Evolutionary conservation across 371 early-diverging fungal genomes (phyloP), one percentile per base, ranked within the genome.

Genomic region (Gilbertella persicaria): DNA sequence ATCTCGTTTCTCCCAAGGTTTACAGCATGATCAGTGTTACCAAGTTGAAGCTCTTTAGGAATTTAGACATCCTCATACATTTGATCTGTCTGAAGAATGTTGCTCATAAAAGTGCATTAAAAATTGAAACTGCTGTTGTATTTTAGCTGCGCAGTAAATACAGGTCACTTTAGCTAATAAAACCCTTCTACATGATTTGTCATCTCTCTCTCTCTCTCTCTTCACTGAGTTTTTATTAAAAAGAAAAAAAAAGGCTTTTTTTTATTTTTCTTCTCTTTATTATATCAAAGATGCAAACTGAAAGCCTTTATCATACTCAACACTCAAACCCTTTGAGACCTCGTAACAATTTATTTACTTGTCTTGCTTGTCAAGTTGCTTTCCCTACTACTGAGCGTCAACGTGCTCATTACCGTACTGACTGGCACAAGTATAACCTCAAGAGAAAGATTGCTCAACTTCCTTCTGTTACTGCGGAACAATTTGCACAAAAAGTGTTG

Each of bases 371-470:
- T 71, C 90, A 90, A 43, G 90, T 93, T 3, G 93, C 90, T 9
- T 94, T 95, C 71, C 78, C 82, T 47, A 74, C 88, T 3, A 83
- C 90, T 7, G 94, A 92, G 24, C 70, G 80, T 42, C 96, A 95
- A 71, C 75, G 95, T 24, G 78, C 79, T 20, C 96, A 95, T 73
- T 89, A 92, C 75, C 80, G 89, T 13, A 71, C 88, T 36, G 95
- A 94, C 48, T 93, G 92, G 92, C 95, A 94, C 71, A 80, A 92
- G 33, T 94, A 94, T 73, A 94, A 94, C 66, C 75, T 94, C 53
- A 92, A 93, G 65, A 82, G 93, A 60, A 92, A 92, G 62, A 86
- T 91, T 29, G 90, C 87, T 29, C 83, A 82, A n/a, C 67, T 93
- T 4, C 82, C 88, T 6, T 86, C 93, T 14, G 78, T 93, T 26